Evolutionary conservation across 805 yeast genomes (phyloP).

Genomic region (Saturnispora galanensis): DNA sequence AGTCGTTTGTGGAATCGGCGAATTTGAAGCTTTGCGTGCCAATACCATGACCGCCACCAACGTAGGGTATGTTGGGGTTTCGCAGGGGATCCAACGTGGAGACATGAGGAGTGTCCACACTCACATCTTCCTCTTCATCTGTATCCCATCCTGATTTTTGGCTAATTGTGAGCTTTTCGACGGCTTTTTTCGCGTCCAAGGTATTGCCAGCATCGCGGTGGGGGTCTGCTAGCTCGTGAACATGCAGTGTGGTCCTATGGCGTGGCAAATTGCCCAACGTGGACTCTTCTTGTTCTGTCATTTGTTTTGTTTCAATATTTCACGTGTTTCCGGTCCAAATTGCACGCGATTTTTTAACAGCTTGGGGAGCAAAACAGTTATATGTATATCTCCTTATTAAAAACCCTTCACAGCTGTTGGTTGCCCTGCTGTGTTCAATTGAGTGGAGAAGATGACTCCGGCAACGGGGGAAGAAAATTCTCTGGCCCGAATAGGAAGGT

Average conservation of each 20-base stretch:
- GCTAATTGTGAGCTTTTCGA: not conserved
- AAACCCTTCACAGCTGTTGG: too few species aligned
- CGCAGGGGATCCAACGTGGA: conserved; percentile 5
- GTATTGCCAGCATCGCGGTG: not conserved
- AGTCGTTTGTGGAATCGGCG: not conserved
- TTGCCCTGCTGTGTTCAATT: too few species aligned
- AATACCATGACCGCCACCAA: not conserved
- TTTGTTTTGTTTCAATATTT: not conserved
- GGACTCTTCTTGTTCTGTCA: conserved; percentile 1
- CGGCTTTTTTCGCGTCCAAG: not conserved
- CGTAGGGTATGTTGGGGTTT: not conserved
- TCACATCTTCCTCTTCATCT: conserved; percentile 5
- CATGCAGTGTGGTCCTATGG: conserved; percentile 21
- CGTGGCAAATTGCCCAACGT: conserved; percentile 17
- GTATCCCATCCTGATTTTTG: conserved; percentile 11
- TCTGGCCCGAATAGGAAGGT: not conserved
- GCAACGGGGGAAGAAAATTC: not conserved
- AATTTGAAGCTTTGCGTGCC: conserved; percentile 4
- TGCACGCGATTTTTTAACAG: too few species aligned
- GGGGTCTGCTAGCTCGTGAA: conserved; percentile 18
- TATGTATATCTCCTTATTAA: too few species aligned
- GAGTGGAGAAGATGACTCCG: too few species aligned
- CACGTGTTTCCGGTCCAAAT: too few species aligned
- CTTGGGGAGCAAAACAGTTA: too few species aligned
- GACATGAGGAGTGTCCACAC: not conserved